phyloP scores from a whole-genome alignment of 2,329 filamentous ascomycete genomes.

The Xylariaceae sp. region DNA sequence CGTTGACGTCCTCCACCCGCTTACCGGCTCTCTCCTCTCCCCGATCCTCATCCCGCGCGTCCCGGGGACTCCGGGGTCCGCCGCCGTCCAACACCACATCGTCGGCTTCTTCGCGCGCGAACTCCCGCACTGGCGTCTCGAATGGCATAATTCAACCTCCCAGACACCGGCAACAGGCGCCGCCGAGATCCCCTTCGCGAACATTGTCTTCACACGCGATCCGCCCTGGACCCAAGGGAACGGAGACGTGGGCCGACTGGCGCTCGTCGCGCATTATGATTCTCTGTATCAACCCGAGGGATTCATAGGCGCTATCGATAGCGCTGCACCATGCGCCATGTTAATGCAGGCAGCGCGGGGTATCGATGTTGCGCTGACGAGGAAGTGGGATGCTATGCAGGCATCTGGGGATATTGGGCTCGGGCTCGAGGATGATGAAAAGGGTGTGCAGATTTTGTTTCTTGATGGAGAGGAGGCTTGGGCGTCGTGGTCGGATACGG shows the following conservation, averaged over 20 bases:
- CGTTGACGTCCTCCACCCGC: slow-evolving; percentile 71
- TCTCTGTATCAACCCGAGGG: slow-evolving; percentile 72
- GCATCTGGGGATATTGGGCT: slow-evolving; percentile 47
- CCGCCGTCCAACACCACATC: slow-evolving; percentile 72
- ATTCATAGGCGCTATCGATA: slow-evolving; percentile 92
- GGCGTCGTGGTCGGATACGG: slow-evolving; percentile 66
- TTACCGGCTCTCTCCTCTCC: slow-evolving; percentile 67
- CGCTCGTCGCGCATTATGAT: slow-evolving; percentile 91
- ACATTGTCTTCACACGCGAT: slow-evolving; percentile 80
- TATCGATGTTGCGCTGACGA: slow-evolving; percentile 71
- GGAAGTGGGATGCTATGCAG: slow-evolving; percentile 73
- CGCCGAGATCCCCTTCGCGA: slow-evolving; percentile 72
- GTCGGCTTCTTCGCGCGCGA: slow-evolving; percentile 69
- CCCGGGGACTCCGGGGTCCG: slow-evolving; percentile 73
- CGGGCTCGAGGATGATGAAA: slow-evolving; percentile 65
- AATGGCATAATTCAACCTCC: slow-evolving; percentile 85
- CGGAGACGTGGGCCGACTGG: slow-evolving; percentile 75
- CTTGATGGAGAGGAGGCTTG: slow-evolving; percentile 96
- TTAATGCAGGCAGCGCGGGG: slow-evolving; percentile 78
- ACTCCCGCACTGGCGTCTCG: slow-evolving; percentile 72
- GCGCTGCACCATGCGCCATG: slow-evolving; percentile 90
- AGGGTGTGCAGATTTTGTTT: slow-evolving; percentile 82
- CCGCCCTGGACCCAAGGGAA: slow-evolving; percentile 66
- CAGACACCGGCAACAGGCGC: slow-evolving; percentile 71
- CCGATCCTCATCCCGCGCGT: slow-evolving; percentile 86